Evolutionary conservation across 371 early-diverging fungal species (phyloP).

Genomic region (Blastocladiella emersonii): DNA sequence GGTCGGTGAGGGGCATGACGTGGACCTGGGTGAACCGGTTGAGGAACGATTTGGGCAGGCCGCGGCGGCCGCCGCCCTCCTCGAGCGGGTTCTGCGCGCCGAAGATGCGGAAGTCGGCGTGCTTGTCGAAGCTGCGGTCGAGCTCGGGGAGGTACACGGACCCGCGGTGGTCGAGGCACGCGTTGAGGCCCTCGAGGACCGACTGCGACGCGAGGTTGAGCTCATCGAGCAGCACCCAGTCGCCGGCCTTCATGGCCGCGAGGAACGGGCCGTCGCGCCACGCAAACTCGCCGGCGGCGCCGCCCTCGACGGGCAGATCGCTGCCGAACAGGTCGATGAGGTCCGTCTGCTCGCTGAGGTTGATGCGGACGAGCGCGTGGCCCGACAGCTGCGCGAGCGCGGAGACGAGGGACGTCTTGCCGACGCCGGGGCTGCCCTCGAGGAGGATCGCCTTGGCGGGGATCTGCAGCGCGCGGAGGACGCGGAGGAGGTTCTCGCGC

Average conservation of each 20-base stretch:
- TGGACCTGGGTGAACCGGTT: constrained; percentile 96
- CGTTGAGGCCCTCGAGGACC: constrained; percentile 98
- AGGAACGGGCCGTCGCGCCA: constrained; percentile 97
- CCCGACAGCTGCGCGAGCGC: constrained; percentile 73
- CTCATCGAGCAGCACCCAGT: constrained; percentile 99
- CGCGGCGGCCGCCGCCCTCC: constrained; percentile 97
- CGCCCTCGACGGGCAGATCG: constrained; percentile 88
- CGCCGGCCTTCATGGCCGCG: constrained; percentile 86
- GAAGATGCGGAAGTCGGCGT: constrained; percentile 83
- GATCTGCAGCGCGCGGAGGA: constrained; percentile 86
- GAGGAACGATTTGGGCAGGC: constrained; percentile 94
- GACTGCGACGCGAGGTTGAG: constrained; percentile 98
- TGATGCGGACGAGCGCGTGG: constrained; percentile 84
- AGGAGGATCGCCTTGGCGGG: constrained; percentile 81
- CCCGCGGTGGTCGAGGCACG: constrained; percentile 96
- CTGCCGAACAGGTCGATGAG: constrained; percentile 98
- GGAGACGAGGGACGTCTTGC: constrained; percentile 92
- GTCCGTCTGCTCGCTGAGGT: constrained; percentile 98
- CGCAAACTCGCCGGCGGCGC: constrained; percentile 72
- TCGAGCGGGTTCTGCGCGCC: constrained; percentile 97
- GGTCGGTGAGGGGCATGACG: constrained; percentile 61
- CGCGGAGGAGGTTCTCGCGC: constrained; percentile 69
- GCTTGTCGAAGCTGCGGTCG: constrained; percentile 66
- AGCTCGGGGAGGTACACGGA: constrained; percentile 89
- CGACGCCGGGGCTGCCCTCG: constrained; percentile 95